These are phyloP conservation scores for Phytophthora sansomeana DNA, from an alignment of 352 stramenopile species.

Conservation along the genomic window DNA sequence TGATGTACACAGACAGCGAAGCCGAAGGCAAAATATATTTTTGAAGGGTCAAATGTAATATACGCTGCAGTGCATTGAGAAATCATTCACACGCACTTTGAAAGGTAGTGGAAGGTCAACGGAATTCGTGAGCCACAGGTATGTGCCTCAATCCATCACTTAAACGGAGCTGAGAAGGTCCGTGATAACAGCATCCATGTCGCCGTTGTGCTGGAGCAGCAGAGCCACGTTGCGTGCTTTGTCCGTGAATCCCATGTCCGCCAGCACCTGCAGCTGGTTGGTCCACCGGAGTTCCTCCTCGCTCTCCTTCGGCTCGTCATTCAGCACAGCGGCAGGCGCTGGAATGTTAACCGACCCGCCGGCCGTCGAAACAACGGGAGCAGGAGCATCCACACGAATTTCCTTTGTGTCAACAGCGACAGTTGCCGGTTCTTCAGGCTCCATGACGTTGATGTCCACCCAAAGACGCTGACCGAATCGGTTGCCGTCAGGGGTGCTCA, in stretches of 20 bases:
- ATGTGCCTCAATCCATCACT: conserved; percentile 9
- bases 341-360: conserved; percentile 37
- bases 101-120: not conserved
- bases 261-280: conserved; percentile 52
- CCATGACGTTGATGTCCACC: conserved; percentile 87
- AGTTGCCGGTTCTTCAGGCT: conserved; percentile 36
- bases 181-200: conserved; percentile 75
- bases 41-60: conserved; percentile 43
- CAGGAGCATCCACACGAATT: conserved; percentile 44
- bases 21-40: conserved; percentile 2
- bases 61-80: conserved; percentile 23
- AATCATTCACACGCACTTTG: conserved; percentile 15
- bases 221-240: conserved; percentile 61
- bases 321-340: conserved; percentile 37
- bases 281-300: conserved; percentile 61
- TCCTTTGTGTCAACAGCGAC: conserved; percentile 31
- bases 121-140: not conserved
- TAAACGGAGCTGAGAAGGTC: conserved; percentile 42
- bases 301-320: conserved; percentile 30
- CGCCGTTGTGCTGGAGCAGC: conserved; percentile 62
- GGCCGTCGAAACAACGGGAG: conserved; percentile 34
- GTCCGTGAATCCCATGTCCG: conserved; percentile 80
- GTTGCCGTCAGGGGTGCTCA: conserved; percentile 79
- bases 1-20: conserved; percentile 7
- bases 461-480: conserved; percentile 91